Evolutionary conservation across 805 yeast genomes (phyloP), one percentile per base, ranked within the genome.

Genomic region (Metschnikowia orientalis): DNA sequence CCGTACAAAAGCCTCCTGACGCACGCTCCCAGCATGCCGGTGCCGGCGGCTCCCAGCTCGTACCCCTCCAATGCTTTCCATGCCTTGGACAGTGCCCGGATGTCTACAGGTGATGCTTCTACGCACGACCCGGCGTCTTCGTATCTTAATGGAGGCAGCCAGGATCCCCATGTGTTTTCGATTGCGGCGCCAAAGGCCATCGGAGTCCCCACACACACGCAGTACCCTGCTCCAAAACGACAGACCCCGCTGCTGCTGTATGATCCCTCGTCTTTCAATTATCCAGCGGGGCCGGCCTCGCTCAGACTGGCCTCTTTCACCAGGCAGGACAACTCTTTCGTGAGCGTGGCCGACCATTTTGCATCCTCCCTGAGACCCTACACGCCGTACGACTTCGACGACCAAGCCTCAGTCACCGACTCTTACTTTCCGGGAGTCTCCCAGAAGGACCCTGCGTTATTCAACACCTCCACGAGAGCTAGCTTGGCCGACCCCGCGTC

Each of bases 311-410:
- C 42, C 8, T 30, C 47, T 2, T 18, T 44, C n/a, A 17, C 32
- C 12, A 33, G 59, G 11, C 54, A 57, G 18, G 57, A 57, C 13
- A 42, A 45, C 20, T 59, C 66, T 11, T 35, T 57, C 7, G 48
- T 56, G 8, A 56, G 61, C 28, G 51, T 61, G 16, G 59, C 59
- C 1, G 66, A 60, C 30, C 54, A 51, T 29, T 47, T 45, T 19
- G 37, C 27, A 6, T 32, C 33, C 9, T 30, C 32, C 6, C 48
- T 42, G 45, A 45, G 44, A 12, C 44, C 45, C 6, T 43, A 38
- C 42, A 41, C 53, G 25, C 44, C 45, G 8, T 34, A 36, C 37
- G 45, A 33, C 24, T 26, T 29, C 32, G 50, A 30, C 29, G 46
- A 37, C 14, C 37, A 38, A 24, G 34, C 40, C n/a, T 38, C 42